A percentile compares a stretch with the other conserved stretches of the same genome.
Conservation (phyloP, 257 asterid genomes). For the Solanum chiquidenum region DNA sequence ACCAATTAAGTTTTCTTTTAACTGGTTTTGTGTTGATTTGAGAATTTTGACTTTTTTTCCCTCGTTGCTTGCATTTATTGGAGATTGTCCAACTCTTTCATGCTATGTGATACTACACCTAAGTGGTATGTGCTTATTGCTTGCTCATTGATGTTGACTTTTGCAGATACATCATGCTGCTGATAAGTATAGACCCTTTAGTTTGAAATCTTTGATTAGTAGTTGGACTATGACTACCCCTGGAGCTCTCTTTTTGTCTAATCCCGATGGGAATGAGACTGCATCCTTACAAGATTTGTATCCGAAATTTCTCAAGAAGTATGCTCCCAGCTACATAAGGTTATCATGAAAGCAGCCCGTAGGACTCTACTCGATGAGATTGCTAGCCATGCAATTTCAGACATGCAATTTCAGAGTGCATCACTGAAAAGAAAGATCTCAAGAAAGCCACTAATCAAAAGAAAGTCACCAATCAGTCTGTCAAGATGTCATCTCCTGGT, state of each 20-base stretch:
- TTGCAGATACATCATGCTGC: slow-evolving; percentile 63
- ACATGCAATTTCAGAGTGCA: slow-evolving; percentile 52
- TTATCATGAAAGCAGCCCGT: slow-evolving; percentile 80
- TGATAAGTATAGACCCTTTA: slow-evolving; percentile 39
- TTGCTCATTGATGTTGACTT: slow-evolving; percentile 6
- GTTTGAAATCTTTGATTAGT: slow-evolving; percentile 49
- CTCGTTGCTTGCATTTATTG: neutral
- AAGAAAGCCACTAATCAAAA: slow-evolving; percentile 20
- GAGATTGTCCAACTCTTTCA: neutral
- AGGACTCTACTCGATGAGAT: slow-evolving; percentile 79
- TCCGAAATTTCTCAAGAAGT: slow-evolving; percentile 60
- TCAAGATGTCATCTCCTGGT: slow-evolving; percentile 18
- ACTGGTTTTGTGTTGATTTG: neutral
- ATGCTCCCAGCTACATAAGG: slow-evolving; percentile 62
- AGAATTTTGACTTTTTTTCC: neutral
- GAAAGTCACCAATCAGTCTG: slow-evolving; percentile 22
- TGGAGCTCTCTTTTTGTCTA: slow-evolving; percentile 20
- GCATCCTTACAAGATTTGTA: slow-evolving; percentile 27
- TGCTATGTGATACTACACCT: neutral
- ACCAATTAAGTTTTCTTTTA: neutral
- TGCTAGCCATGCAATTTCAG: slow-evolving; percentile 53
- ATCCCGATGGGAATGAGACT: slow-evolving; percentile 22
- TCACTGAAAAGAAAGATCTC: slow-evolving; percentile 39
- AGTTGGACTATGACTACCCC: slow-evolving; percentile 36
- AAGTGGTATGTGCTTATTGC: slow-evolving; percentile 1